Percentiles rank a stretch among this genome's conserved stretches.
Conservation (phyloP, 2,329 filamentous ascomycete genomes). For the Blumeriella jaapii region DNA sequence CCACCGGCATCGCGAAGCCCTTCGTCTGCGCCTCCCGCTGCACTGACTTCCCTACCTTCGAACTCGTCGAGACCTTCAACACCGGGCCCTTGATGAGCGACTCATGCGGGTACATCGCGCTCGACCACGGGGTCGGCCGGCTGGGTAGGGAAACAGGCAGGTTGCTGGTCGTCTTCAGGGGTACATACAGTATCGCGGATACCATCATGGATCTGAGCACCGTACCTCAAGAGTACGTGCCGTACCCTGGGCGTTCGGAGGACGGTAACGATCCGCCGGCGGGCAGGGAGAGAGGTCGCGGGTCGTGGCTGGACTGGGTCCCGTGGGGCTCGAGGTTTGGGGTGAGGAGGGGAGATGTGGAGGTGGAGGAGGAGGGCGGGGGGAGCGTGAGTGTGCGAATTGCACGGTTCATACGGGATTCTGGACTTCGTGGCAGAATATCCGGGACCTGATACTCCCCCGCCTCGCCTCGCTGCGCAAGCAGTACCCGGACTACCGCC, state of each 20-base stretch:
- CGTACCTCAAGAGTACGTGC: constrained; percentile 78
- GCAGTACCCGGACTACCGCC: constrained; percentile 56
- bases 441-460: constrained; percentile 57
- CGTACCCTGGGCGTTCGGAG: constrained; percentile 51
- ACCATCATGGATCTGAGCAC: constrained; percentile 85
- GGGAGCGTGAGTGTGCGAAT: constrained; percentile 50
- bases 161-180: constrained; percentile 82
- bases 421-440: constrained; percentile 69
- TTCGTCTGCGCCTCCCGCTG: constrained; percentile 82
- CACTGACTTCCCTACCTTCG: constrained; percentile 67
- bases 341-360: too few relatives aligned
- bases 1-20: constrained; percentile 67
- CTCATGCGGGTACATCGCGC: constrained; percentile 84
- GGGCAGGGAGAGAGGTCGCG: not conserved
- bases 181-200: constrained; percentile 88
- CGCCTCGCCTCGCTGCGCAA: constrained; percentile 47
- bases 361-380: not conserved
- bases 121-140: constrained; percentile 52
- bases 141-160: constrained; percentile 27
- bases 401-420: constrained; percentile 94
- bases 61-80: constrained; percentile 75
- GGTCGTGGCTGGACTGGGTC: constrained; percentile 9
- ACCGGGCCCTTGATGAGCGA: constrained; percentile 79
- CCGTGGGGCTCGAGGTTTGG: constrained; percentile 3
- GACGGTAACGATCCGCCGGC: constrained; percentile 23